Base-by-base conservation (phyloP, 2,329 filamentous ascomycete species). In the Aureobasidium sp. region DNA sequence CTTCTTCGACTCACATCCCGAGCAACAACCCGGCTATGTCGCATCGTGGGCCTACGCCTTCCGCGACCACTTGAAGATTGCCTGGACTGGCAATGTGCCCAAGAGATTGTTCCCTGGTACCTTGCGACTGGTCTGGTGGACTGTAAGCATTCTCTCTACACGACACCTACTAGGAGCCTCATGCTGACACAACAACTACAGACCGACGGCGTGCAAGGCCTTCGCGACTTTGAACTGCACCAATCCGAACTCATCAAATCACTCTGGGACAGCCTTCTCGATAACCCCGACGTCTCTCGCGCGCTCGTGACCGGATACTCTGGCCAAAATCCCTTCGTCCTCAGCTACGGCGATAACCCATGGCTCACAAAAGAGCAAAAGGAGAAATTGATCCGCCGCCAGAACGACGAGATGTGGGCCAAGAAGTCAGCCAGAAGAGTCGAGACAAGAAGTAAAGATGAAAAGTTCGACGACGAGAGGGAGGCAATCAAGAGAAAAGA, bases 1-100 rank as follows among this genome's bases (percentile, higher is more conserved):
- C 62, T 64, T 65, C 55, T 65, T 64, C 64, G 64, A 65, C 49
- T 64, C 64, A 37, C 64, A 64, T 31, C 64, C 64, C 22, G 64
- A 65, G 44, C 64, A 63, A 47, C 62, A 56, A 37, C 47, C 62
- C 25, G 59, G 62, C 36, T 62, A 60, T 37, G 20, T 63, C 44
- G 59, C 52, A 25, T 63, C 63, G 3, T 64, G 57, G 22, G 39
- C 55, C 6, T 51, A 51, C 2, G 53, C 48, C 9, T 61, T 65
- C 56, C 49, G 52, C 31, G 56, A 49, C 31, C 64, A 65, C 45
- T 49, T 65, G 36, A 62, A 51, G 45, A 59, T 63, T 6, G 62
- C 64, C 29, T 65, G 64, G 64, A 64, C 64, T 2, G 64, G 64
- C 5, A 60, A 65, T 22, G 48, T 59, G 22, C 62, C 63, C 20